Evolutionary conservation across 2,329 filamentous ascomycete species (phyloP).

Genomic region (Aspergillus bombycis): DNA sequence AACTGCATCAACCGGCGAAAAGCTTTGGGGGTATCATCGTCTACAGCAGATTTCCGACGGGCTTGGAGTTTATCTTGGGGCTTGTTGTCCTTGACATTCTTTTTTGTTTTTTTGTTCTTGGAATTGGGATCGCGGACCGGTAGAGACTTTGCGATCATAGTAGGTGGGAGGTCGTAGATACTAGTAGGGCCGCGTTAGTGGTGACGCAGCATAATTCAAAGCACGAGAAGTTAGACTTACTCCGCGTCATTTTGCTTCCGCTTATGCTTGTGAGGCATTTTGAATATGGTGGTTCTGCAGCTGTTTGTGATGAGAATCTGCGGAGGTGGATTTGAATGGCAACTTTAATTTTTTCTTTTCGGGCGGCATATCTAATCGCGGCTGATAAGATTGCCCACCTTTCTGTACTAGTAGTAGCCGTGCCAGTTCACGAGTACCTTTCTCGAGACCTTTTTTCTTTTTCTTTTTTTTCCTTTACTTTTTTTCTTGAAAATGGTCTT

Average conservation of each 20-base stretch:
- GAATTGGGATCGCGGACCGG: conserved; percentile 53
- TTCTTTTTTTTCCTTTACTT: background rate
- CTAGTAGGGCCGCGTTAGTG: conserved; percentile 30
- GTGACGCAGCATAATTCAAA: conserved; percentile 11
- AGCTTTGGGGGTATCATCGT: conserved; percentile 83
- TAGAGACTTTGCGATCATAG: conserved; percentile 61
- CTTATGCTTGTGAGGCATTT: conserved; percentile 88
- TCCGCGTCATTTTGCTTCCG: conserved; percentile 53
- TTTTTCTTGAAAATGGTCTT: background rate
- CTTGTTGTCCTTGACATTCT: conserved; percentile 37
- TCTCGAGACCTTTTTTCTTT: background rate
- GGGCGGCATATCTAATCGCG: conserved; percentile 12
- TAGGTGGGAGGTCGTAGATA: conserved; percentile 63
- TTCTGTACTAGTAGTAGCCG: no score
- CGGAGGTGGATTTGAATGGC: conserved; percentile 4
- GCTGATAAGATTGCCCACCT: conserved; percentile 3
- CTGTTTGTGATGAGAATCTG: background rate
- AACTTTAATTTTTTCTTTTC: conserved; percentile 3
- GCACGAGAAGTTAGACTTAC: background rate
- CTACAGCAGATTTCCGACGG: conserved; percentile 37
- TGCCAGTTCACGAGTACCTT: no score
- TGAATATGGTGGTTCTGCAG: conserved; percentile 11
- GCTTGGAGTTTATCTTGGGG: conserved; percentile 22
- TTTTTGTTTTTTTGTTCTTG: conserved; percentile 36
- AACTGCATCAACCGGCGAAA: conserved; percentile 85